Evolutionary conservation across 2,329 filamentous ascomycete genomes (phyloP).

Genomic region (Penicillium sclerotiorum): DNA sequence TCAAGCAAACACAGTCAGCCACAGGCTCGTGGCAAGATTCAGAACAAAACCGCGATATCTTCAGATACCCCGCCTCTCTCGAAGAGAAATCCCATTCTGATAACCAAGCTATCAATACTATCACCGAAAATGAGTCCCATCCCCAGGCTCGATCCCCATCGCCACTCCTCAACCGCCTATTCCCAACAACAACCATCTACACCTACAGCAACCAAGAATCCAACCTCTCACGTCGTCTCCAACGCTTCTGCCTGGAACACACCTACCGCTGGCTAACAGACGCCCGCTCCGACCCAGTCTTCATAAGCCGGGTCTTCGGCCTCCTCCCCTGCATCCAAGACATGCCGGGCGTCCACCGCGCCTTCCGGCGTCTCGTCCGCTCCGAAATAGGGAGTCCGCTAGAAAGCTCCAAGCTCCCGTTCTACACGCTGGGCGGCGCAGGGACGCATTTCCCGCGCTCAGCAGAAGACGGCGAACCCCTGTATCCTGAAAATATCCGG

Average conservation of each 20-base stretch:
- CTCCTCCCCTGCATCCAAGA: conserved; percentile 29
- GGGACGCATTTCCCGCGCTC: conserved; percentile 64
- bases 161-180: conserved; percentile 24
- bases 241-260: conserved; percentile 66
- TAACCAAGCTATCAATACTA: too few species aligned
- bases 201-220: conserved; percentile 68
- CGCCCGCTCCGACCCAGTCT: conserved; percentile 17
- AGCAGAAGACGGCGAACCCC: conserved; percentile 40
- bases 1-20: conserved; percentile 3
- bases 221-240: conserved; percentile 72
- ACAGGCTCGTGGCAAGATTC: neutral
- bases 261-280: conserved; percentile 61
- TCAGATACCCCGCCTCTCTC: conserved; percentile 19
- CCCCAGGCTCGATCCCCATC: conserved; percentile 18
- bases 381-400: conserved; percentile 24
- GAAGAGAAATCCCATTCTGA: too few species aligned
- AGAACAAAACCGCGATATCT: neutral
- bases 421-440: conserved; percentile 60
- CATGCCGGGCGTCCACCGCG: conserved; percentile 20
- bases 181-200: conserved; percentile 29
- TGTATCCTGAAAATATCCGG: conserved; percentile 36
- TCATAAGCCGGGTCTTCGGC: conserved; percentile 27
- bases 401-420: conserved; percentile 24
- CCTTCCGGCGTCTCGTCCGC: conserved; percentile 16
- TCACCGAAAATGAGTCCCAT: too few species aligned